Evolutionary conservation across 2,329 filamentous ascomycete species (phyloP), one percentile per base, ranked within the genome.

Genomic region (Gaeumannomyces tritici): DNA sequence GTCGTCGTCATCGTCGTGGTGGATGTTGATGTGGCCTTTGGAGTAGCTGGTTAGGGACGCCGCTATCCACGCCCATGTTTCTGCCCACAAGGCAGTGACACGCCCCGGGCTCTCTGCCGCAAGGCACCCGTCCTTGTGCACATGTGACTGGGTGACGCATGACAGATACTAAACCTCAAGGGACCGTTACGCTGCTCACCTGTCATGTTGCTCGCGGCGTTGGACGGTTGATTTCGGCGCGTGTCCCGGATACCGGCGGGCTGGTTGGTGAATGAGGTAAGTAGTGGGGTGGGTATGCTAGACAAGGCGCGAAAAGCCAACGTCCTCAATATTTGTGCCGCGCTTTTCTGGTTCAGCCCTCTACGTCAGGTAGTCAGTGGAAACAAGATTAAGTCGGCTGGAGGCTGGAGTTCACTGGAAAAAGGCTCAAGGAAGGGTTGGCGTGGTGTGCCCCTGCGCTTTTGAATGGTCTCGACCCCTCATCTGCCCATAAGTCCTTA

Each of bases 1-100:
- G 67, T 80, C 76, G 65, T 78, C 73, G 62, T 73, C 71, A 67
- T 74, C 73, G 55, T 72, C 73, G 55, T 72, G 65, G 62, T 76
- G 71, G 59, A 12, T 56, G 55, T 2, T 56, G 55, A 12, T 56
- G 55, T 56, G 55, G 12, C 55, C 55, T 56, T 28, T 9, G 4
- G 21, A 24, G 18, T 9, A 51, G n/a, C 9, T 24, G 1, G 4
- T 51, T 51, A 51, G 42, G 42, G 21, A n/a, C 21, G 6, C 7
- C 3, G 31, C 18, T 51, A n/a, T 2, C 24, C 4, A 24, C 7
- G n/a, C 42, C 21, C 42, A 1, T 24, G 21, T 51, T n/a, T 51
- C n/a, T 24, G 24, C 7, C 21, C 21, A 21, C 35, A 21, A 15
- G 7, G 13, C 18, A 42, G 35, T 15, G 6, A 18, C 35, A 4